Percentiles rank a stretch among this genome's conserved stretches.
phyloP scores from a whole-genome alignment of 2,329 filamentous ascomycete species.

The Cladophialophora carrionii region DNA sequence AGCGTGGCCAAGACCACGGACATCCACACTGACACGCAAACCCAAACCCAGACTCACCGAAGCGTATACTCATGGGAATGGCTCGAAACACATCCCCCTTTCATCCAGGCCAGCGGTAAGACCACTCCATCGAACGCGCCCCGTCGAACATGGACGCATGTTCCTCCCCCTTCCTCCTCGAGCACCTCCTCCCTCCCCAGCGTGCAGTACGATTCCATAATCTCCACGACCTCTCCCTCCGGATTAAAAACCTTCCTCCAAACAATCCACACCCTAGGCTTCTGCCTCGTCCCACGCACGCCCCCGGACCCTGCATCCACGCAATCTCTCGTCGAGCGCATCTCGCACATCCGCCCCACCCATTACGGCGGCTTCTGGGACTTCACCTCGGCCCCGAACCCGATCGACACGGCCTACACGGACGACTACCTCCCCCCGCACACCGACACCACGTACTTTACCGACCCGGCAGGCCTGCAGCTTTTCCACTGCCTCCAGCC shows the following conservation, averaged over 20 bases:
- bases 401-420: slow-evolving; percentile 90
- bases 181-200: slow-evolving; percentile 21
- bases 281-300: slow-evolving; percentile 35
- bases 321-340: slow-evolving; percentile 72
- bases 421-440: slow-evolving; percentile 80
- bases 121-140: slow-evolving; percentile 4
- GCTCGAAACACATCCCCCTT: slow-evolving; percentile 54
- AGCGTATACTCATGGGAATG: slow-evolving; percentile 70
- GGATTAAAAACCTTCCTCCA: slow-evolving; percentile 32
- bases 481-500: slow-evolving; percentile 68
- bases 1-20: background rate
- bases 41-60: slow-evolving; percentile 55
- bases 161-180: slow-evolving; percentile 18
- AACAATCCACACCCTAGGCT: slow-evolving; percentile 33
- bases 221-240: slow-evolving; percentile 53
- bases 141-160: slow-evolving; percentile 29
- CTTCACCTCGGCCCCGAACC: slow-evolving; percentile 84
- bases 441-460: slow-evolving; percentile 96
- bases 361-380: slow-evolving; percentile 91
- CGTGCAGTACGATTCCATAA: slow-evolving; percentile 63
- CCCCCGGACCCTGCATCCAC: slow-evolving; percentile 64
- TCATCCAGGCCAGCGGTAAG: slow-evolving; percentile 39
- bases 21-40: slow-evolving; percentile 43
- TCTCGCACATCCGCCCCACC: slow-evolving; percentile 84
- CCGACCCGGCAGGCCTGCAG: slow-evolving; percentile 86